Evolutionary conservation across 176 grass and related monocot genomes (phyloP).

Genomic region (Bolboschoenus planiculmis): DNA sequence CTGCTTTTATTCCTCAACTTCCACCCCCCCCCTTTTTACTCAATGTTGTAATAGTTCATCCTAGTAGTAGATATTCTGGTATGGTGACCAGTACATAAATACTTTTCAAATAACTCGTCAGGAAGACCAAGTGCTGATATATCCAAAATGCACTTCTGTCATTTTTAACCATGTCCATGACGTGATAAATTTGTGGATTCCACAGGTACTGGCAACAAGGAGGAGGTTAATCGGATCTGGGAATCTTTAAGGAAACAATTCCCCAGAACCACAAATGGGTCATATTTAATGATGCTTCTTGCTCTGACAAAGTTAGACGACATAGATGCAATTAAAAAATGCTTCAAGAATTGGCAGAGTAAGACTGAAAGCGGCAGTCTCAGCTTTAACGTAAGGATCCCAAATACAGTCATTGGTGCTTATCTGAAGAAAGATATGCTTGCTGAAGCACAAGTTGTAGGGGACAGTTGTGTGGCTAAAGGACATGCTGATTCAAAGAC

Average conservation of each 20-base stretch:
- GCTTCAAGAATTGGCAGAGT: conserved; percentile 68
- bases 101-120: too few relatives aligned
- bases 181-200: conserved; percentile 17
- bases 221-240: conserved; percentile 57
- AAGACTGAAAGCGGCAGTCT: background rate
- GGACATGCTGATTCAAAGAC: conserved; percentile 41
- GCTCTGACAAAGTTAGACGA: conserved; percentile 64
- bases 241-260: conserved; percentile 37
- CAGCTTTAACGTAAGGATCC: conserved; percentile 39
- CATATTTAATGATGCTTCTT: conserved; percentile 58
- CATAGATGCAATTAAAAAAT: conserved; percentile 34
- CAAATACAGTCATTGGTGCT: conserved; percentile 48
- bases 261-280: conserved; percentile 42
- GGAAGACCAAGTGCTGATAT: too few relatives aligned
- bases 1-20: too few relatives aligned
- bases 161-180: too few relatives aligned
- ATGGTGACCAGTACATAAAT: too few relatives aligned
- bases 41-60: too few relatives aligned
- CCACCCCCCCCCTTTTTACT: too few relatives aligned
- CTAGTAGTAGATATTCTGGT: too few relatives aligned
- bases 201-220: conserved; percentile 50
- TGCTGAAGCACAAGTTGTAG: conserved; percentile 43
- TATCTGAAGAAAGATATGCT: conserved; percentile 43
- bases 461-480: conserved; percentile 48
- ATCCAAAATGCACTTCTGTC: too few relatives aligned